phyloP scores from a whole-genome alignment of 2,329 filamentous ascomycete genomes.

The Exophiala aquamarina region DNA sequence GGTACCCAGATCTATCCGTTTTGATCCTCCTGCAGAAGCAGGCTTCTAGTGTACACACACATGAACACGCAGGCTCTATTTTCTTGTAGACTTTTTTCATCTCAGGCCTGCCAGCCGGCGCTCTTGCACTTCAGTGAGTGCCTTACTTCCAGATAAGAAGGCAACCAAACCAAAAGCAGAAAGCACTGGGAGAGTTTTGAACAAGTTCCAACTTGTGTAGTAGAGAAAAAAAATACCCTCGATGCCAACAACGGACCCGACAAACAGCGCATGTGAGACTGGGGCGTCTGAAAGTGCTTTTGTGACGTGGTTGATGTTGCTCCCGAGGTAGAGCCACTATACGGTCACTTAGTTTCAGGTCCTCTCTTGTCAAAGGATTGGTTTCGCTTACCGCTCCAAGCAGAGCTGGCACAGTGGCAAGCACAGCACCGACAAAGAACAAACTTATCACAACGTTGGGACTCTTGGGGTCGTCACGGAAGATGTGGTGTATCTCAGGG shows the following conservation, averaged over 20 bases:
- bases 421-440: slow-evolving; percentile 71
- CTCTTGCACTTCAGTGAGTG: slow-evolving; percentile 88
- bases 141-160: slow-evolving; percentile 84
- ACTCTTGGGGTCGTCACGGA: slow-evolving; percentile 75
- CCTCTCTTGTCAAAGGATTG: slow-evolving; percentile 12
- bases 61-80: no score
- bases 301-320: slow-evolving; percentile 74
- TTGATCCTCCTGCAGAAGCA: background rate
- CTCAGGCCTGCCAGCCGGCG: slow-evolving; percentile 73
- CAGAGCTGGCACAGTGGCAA: slow-evolving; percentile 72
- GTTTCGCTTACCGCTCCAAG: slow-evolving; percentile 62
- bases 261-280: slow-evolving; percentile 78
- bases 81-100: slow-evolving; percentile 33
- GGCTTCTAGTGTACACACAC: no score
- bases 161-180: slow-evolving; percentile 67
- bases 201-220: slow-evolving; percentile 88
- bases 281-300: slow-evolving; percentile 76
- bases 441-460: slow-evolving; percentile 78
- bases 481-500: slow-evolving; percentile 86
- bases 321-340: slow-evolving; percentile 79
- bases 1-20: background rate
- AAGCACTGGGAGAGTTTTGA: slow-evolving; percentile 78
- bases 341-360: background rate
- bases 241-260: slow-evolving; percentile 81
- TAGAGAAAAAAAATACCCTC: slow-evolving; percentile 94